Percentiles rank a stretch among this genome's conserved stretches.
phyloP scores from a whole-genome alignment of 768 basidiomycete species.

The Russula sp. region DNA sequence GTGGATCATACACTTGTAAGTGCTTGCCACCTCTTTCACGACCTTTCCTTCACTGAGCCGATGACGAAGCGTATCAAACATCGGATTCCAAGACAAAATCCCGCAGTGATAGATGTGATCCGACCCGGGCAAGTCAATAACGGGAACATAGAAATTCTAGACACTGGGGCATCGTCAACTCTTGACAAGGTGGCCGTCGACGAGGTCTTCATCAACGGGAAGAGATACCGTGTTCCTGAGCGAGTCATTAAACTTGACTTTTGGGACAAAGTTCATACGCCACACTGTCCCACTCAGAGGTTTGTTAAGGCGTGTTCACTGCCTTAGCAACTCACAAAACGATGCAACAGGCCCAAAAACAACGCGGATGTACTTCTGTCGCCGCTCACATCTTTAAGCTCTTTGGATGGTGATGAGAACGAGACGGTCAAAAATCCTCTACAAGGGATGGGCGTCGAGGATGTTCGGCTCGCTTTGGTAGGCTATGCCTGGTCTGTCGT shows the following conservation, averaged over 20 bases:
- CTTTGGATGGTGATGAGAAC: conserved; percentile 21
- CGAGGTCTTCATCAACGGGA: conserved; percentile 82
- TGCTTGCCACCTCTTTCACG: conserved; percentile 19
- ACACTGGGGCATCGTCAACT: conserved; percentile 49
- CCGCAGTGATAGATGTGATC: conserved; percentile 66
- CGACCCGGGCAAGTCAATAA: conserved; percentile 76
- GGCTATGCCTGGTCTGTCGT: neutral
- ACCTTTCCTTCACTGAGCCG: conserved; percentile 17
- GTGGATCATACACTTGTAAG: conserved; percentile 80
- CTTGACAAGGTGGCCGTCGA: conserved; percentile 55
- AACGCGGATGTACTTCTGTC: conserved; percentile 25
- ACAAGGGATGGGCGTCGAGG: conserved; percentile 18
- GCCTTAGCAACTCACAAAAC: neutral
- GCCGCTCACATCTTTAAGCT: conserved; percentile 28
- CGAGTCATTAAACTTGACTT: conserved; percentile 90
- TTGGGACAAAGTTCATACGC: conserved; percentile 67
- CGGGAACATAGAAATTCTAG: conserved; percentile 85
- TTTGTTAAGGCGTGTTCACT: neutral
- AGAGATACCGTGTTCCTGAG: conserved; percentile 91
- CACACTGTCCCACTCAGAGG: conserved; percentile 13
- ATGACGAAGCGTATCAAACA: conserved; percentile 64
- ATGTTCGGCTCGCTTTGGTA: conserved; percentile 22
- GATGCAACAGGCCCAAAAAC: conserved; percentile 12
- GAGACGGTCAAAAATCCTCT: conserved; percentile 11
- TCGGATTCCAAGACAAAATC: conserved; percentile 68